Base-by-base conservation (phyloP, 2,329 filamentous ascomycete genomes). In the Cytospora piceae region DNA sequence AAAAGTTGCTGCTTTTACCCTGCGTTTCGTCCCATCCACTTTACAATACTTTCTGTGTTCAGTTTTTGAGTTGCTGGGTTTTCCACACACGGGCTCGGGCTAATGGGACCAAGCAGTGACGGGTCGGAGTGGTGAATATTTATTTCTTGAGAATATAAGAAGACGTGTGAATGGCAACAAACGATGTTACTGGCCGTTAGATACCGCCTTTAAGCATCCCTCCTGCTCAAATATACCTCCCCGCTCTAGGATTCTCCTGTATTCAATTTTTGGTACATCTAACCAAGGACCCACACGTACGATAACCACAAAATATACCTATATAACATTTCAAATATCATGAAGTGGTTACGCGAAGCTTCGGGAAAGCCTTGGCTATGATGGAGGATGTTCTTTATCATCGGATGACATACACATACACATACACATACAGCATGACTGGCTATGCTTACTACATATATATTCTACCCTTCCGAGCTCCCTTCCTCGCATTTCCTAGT, bases 1-100 rank as follows among this genome's bases (percentile, higher is more conserved):
- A 76, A 76, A 76, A 77, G 73, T 76, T 76, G 52, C 67, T 71
- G 64, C 51, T 68, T 69, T 57, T 68, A 69, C 70, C 70, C 24
- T 55, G n/a, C 39, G 39, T 42, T 42, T 42, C 15, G 17, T 42
- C 39, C 17, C 39, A 8, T n/a, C 39, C 39, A 42, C 39, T 14
- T 22, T 8, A 2, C 8, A n/a, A 46, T 22, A 7, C 22, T 22
- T 22, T 20, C 42, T n/a, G 20, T 22, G 4, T n/a, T 22, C 20
- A 4, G 3, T n/a, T 22, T n/a, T 15, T n/a, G n/a, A 46, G n/a
- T 46, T 22, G 8, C 42, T 46, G 20, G 42, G 7, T 2, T 22
- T 46, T 46, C 17, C n/a, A 46, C 42, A 15, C 42, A n/a, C n/a
- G 42, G 42, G 42, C 20, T 46, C 42, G 42, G 42, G 14, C 17